Evolutionary conservation across 1,284 basidiomycete species (phyloP), one percentile per base, ranked within the genome.

Genomic region (Pyrrhoderma lamaoense): DNA sequence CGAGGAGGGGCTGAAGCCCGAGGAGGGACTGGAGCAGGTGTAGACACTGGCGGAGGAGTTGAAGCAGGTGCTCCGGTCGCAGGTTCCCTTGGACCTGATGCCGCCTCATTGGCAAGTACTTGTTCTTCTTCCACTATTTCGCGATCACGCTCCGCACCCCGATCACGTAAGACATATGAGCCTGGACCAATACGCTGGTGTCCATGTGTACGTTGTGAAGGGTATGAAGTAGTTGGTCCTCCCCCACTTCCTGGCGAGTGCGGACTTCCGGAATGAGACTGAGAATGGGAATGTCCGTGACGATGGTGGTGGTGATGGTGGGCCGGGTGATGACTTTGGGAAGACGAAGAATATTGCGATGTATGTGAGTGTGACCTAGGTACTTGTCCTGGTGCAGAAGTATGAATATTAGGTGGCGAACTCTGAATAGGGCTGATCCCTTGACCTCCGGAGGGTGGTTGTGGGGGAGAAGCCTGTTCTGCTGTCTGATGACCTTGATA

Each of bases 121-220:
- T 18, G 38, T n/a, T 22, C 38, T 14, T 40, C 16, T 40, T 40
- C 38, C 35, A 16, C 11, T 22, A 40, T 5, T 22, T 76, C 72
- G 52, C 71, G 65, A 47, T 75, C 72, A 53, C 74, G 68, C 42
- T 34, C 2, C 7, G 38, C 38, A 23, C 62, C 48, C 11, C 51
- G 53, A 42, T 59, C 62, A 25, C 63, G 62, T 57, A 74, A 74
- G 39, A 81, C 72, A 58, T 75, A 78, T 22, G 77, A 72, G 5
- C 73, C 80, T 42, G 81, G 80, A 3, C 79, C 82, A 57, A 82
- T 61, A 54, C 80, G 78, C 65, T 84, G 83, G 63, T 85, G 83
- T 56, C 71, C 71, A 62, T 86, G 85, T 39, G 75, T 63, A 53
- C 70, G 69, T 56, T 34, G 54, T 35, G 9, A 42, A 46, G 49